Conservation (phyloP, 2,329 filamentous ascomycete genomes). For the Fusarium sp. region DNA sequence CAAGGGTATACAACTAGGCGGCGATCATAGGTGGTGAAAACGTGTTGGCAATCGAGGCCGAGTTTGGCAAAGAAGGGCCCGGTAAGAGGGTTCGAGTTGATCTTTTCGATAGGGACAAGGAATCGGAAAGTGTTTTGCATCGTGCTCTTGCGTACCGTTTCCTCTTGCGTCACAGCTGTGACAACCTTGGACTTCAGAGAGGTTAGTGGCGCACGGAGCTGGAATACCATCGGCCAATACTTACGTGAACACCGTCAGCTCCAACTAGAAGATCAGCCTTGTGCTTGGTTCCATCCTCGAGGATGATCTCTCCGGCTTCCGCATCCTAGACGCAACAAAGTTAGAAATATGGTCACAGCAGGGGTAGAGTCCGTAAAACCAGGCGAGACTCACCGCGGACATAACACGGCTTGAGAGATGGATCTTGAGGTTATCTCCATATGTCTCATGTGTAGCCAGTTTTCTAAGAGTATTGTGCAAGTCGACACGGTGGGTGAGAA, state of each 20-base stretch:
- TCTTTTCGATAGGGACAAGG: slow-evolving; percentile 7
- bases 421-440: not conserved
- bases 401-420: slow-evolving; percentile 1
- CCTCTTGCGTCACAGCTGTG: not conserved
- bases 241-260: slow-evolving; percentile 12
- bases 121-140: slow-evolving; percentile 11
- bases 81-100: not conserved
- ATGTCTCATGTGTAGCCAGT: not conserved
- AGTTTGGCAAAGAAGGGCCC: not conserved
- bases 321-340: not conserved
- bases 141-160: not conserved
- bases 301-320: slow-evolving; percentile 1
- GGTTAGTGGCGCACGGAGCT: not conserved
- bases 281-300: not conserved
- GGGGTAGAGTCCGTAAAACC: not conserved
- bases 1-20: slow-evolving; percentile 9
- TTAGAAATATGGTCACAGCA: not conserved
- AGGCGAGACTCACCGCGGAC: not conserved
- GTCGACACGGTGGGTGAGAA: slow-evolving; percentile 2
- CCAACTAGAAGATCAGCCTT: not conserved
- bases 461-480: slow-evolving; percentile 2
- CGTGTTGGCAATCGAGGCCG: slow-evolving; percentile 10
- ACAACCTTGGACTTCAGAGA: slow-evolving; percentile 5
- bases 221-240: not conserved
- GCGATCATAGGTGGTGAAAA: not conserved